Conservation (phyloP, 1,139 yeast genomes). For the Candida sp. region DNA sequence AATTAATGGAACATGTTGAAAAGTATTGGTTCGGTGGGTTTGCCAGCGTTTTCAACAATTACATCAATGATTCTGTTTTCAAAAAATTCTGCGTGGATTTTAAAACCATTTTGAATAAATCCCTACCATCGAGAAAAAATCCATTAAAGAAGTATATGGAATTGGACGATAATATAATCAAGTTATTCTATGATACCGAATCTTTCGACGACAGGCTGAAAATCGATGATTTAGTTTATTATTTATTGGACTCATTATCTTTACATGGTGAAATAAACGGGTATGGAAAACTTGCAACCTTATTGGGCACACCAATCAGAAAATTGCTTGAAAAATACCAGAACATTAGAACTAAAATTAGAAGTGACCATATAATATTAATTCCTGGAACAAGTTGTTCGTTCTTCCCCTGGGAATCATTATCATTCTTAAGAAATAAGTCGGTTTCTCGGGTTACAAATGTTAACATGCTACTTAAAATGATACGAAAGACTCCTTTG, state of each 20-base stretch:
- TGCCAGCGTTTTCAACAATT: conserved; percentile 51
- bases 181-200: conserved; percentile 50
- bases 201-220: conserved; percentile 6
- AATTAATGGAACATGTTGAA: conserved; percentile 59
- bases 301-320: conserved; percentile 27
- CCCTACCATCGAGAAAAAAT: conserved; percentile 35
- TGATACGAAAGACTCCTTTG: conserved; percentile 21
- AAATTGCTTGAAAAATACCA: conserved; percentile 39
- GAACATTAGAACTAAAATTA: conserved; percentile 7
- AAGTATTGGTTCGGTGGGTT: conserved; percentile 82
- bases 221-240: conserved; percentile 60
- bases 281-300: conserved; percentile 48
- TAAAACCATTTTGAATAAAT: conserved; percentile 22
- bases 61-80: conserved; percentile 21
- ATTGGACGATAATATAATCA: conserved; percentile 49
- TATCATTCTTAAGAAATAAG: conserved; percentile 47
- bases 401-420: conserved; percentile 85
- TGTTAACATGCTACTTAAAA: conserved; percentile 40
- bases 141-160: conserved; percentile 18
- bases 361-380: conserved; percentile 56
- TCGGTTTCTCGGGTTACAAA: conserved; percentile 82
- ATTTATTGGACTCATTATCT: conserved; percentile 55
- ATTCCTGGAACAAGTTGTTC: conserved; percentile 65
- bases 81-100: conserved; percentile 36
- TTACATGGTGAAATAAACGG: conserved; percentile 66